Base-by-base conservation (phyloP, 345 rosid genomes). In the Arabidopsis thaliana region DNA sequence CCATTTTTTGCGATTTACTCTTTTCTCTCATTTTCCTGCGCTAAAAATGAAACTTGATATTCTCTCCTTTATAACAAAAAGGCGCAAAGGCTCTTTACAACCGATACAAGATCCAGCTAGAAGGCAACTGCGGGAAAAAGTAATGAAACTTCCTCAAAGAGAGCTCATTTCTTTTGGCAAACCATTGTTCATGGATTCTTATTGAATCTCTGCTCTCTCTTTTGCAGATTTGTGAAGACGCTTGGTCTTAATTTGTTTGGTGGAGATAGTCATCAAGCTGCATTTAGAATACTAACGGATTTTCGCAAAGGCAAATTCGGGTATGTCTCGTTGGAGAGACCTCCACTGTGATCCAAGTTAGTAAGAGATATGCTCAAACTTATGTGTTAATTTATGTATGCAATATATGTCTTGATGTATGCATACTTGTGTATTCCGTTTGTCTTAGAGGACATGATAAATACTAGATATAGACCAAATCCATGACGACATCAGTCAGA, bases 241-340 rank as follows among this genome's bases (percentile, higher is more conserved):
- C 82, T 88, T 55, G 88, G 94, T 25, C 66, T 84, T 58, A 82
- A 84, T 44, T 83, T 94, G 85, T 91, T 94, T 80, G 91, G 85
- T 65, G 96, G 96, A 67, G 97, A 91, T 72, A 74, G 74, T 70
- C 85, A 91, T 73, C 95, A 91, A 82, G 97, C 98, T 33, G 88
- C 91, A 25, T 87, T 90, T 76, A 80, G 95, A 9, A 80, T 94
- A 78, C 75, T 91, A 83, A n/a, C 87, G 33, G 97, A 94, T 85
- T 94, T 94, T 57, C 88, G 98, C 5, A 90, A 87, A 77, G 97
- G 98, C 14, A 91, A 85, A 81, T 90, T 91, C 45, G 96, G 97
- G 38, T 91, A 85, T 83, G 69, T 84, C 46, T 87, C 95, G 5
- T 75, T 88, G 59, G 98, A 91, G 83, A 94, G 95, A 81, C 96